Percentiles rank a stretch among this genome's conserved stretches.
phyloP scores from a whole-genome alignment of 1,139 yeast species.

The Geotrichum candidum region DNA sequence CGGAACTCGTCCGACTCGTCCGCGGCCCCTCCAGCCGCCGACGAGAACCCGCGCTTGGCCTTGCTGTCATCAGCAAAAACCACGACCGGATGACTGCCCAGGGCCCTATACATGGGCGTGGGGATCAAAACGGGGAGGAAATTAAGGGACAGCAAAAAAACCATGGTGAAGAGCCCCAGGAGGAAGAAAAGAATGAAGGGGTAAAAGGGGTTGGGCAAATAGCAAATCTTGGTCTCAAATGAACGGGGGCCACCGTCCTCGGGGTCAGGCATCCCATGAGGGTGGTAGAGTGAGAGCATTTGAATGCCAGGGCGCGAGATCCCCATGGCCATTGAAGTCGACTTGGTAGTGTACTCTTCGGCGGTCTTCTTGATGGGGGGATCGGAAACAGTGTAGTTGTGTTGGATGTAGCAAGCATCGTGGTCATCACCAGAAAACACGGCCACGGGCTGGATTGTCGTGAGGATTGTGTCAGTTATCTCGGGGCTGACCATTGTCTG shows the following conservation, averaged over 20 bases:
- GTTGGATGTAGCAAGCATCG: slow-evolving; percentile 80
- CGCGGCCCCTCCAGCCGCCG: neutral
- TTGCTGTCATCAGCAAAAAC: neutral
- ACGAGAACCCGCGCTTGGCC: neutral
- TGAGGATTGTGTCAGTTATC: slow-evolving; percentile 52
- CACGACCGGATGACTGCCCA: neutral
- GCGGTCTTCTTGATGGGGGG: slow-evolving; percentile 38
- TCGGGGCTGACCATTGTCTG: slow-evolving; percentile 65
- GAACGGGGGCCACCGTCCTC: slow-evolving; percentile 10
- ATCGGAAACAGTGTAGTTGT: slow-evolving; percentile 38
- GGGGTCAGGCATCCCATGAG: slow-evolving; percentile 5
- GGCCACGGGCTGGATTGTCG: slow-evolving; percentile 53
- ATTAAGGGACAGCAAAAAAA: slow-evolving; percentile 18
- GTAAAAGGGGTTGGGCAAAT: slow-evolving; percentile 61
- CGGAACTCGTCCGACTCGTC: neutral
- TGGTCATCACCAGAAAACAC: slow-evolving; percentile 94
- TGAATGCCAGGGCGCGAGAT: slow-evolving; percentile 80
- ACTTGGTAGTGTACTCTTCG: slow-evolving; percentile 79
- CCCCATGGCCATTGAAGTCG: slow-evolving; percentile 92
- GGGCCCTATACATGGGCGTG: neutral
- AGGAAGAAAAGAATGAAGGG: slow-evolving; percentile 37
- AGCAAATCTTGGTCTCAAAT: slow-evolving; percentile 47
- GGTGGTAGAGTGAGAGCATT: slow-evolving; percentile 50
- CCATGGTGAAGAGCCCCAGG: slow-evolving; percentile 22
- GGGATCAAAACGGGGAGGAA: slow-evolving; percentile 21